Base-by-base conservation (phyloP, 2,329 filamentous ascomycete species). In the Dothideomycetidae sp. region DNA sequence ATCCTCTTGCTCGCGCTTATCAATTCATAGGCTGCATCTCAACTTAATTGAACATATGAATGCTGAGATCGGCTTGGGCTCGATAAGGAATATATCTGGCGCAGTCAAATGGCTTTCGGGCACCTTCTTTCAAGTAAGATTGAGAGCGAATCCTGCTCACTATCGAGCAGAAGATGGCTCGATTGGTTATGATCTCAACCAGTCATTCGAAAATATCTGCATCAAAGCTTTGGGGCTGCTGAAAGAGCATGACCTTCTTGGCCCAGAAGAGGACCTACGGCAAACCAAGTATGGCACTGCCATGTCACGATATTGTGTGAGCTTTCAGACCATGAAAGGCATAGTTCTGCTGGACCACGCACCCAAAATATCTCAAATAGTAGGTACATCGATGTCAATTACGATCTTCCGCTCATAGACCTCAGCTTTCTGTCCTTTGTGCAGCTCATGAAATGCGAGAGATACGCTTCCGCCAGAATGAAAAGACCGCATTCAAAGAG, bases 11-110 rank as follows among this genome's bases (percentile, higher is more conserved):
- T 10, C 11, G 10, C 1, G 23, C 13, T 4, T 10, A 12, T 11
- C 10, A 13, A 23, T 36, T 44, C n/a, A 5, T 30, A 75, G 68
- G 12, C 62, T 93, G 5, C 83, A 93, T 56, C 62, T 74, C 17
- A 84, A 88, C 46, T 59, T 93, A 1, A 77, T 86, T 33, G 81
- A 88, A 45, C 82, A 92, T 49, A 57, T 93, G 45, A 92, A 92
- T 50, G 83, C 83, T 2, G 83, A 92, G 50, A 78, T 88, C 33
- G 77, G 78, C 1, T 63, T 92, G 1, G 77, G 79, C 0, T 85
- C 80, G 0, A 74, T 92, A 37, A 68, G 61, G 4, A 69, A 78
- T 46, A 53, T 78, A 0, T 53, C 65, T 1, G 72, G 75, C 0
- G 83, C 83, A 9, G 76, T 75, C 43, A 67, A 62, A 43, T 93